Evolutionary conservation across 192 early-diverging fungal genomes (phyloP), one percentile per base, ranked within the genome.

Genomic region (Coemansia guatemalensis): DNA sequence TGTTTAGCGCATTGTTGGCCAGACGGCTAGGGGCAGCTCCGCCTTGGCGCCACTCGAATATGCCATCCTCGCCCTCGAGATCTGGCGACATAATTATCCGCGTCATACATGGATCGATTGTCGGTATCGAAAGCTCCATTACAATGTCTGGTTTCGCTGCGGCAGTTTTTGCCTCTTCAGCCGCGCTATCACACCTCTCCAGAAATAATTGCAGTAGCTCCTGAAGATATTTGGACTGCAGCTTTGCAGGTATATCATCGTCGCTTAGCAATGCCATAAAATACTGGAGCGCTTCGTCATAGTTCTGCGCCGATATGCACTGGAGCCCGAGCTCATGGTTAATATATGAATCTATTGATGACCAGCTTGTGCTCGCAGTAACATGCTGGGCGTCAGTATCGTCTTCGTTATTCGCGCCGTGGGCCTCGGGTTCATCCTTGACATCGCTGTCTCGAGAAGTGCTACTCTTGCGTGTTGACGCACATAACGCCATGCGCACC

Each of bases 251-350:
- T 29, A 74, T 68, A 51, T 68, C 61, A 56, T 71, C 77, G 56
- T 66, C 56, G 21, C 85, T 72, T 54, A 99, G 76, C 26, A 96
- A 77, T 62, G 88, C 87, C 41, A 86, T 82, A 72, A 94, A 97
- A 78, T 89, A 89, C 18, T 84, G 69, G 12, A 97, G 75, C 1
- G 93, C 90, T n/a, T 84, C 82, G 55, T 88, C 84, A 26, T 90
- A 85, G 49, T 88, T 83, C 14, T 89, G 90, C 26, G 90, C 79
- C 56, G 92, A 86, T 62, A 86, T 89, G 23, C 87, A 86, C 64
- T 94, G 91, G 52, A 88, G 79, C 8, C 94, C 95, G 5, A 96
- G 83, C 12, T 92, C 85, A 60, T 95, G 95, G 68, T 94, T 85
- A 58, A 96, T 87, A 68, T 95, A 92, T 68, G 94, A 92, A 47